Evolutionary conservation across 2,329 filamentous ascomycete species (phyloP).

Genomic region (Fusarium citri): DNA sequence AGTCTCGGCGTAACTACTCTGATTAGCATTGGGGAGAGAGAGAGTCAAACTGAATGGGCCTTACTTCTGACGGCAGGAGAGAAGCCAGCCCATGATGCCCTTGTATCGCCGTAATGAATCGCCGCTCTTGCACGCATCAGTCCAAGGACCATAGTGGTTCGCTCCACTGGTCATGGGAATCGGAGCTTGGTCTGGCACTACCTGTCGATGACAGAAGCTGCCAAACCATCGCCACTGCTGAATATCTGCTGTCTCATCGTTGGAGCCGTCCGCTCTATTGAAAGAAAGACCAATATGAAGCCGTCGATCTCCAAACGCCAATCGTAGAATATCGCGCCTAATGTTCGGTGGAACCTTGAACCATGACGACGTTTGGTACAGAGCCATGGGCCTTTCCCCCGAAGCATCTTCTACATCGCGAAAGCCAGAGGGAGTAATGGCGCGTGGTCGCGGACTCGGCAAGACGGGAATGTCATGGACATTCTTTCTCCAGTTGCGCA

Average conservation of each 20-base stretch:
- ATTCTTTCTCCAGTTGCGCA: background rate
- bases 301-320: background rate
- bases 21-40: background rate
- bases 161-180: too few species aligned
- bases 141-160: background rate
- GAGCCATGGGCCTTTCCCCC: accelerated
- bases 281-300: background rate
- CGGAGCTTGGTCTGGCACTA: background rate
- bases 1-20: background rate
- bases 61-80: conserved; percentile 13
- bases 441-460: background rate
- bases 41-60: background rate
- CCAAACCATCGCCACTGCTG: background rate
- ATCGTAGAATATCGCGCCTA: background rate
- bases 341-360: background rate
- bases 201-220: background rate
- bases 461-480: background rate
- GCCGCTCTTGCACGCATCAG: background rate
- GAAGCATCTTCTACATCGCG: background rate
- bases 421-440: background rate
- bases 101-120: too few species aligned
- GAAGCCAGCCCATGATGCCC: background rate
- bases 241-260: background rate
- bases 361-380: background rate
- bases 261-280: background rate